Conservation (phyloP, 108 stramenopile species). For the Cyclotella kingstonii region DNA sequence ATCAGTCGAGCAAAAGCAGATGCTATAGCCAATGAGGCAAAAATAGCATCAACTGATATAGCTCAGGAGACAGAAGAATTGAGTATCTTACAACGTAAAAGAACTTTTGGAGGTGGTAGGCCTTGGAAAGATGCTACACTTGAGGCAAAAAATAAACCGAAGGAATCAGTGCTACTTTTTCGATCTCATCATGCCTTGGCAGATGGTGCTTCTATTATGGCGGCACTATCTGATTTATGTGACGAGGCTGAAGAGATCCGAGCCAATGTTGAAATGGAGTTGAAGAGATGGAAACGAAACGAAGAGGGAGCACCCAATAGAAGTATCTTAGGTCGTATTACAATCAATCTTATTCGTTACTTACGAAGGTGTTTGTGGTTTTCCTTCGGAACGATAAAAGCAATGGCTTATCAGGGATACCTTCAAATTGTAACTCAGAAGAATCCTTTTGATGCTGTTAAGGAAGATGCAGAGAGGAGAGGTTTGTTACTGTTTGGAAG, state of each 20-base stretch:
- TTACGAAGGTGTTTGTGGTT: constrained; percentile 62
- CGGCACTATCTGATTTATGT: constrained; percentile 66
- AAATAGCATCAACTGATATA: no score
- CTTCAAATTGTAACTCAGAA: constrained; percentile 35
- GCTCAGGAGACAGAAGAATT: no score
- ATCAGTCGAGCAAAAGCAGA: constrained; percentile 38
- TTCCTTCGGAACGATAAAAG: constrained; percentile 44
- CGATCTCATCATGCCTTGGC: constrained; percentile 82
- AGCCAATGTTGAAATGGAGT: constrained; percentile 35
- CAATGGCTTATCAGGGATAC: constrained; percentile 56
- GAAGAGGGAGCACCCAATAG: constrained; percentile 19
- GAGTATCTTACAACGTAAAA: no score
- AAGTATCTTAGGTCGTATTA: constrained; percentile 25
- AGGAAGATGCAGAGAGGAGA: constrained; percentile 26
- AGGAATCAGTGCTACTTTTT: constrained; percentile 74
- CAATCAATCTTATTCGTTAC: constrained; percentile 24
- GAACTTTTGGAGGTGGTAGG: constrained; percentile 5
- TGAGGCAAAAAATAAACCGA: constrained; percentile 21
- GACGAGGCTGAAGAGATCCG: constrained; percentile 81
- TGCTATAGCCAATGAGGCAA: constrained; percentile 6
- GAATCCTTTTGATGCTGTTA: constrained; percentile 61
- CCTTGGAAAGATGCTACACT: constrained; percentile 12
- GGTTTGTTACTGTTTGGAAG: constrained; percentile 31
- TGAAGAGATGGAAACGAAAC: constrained; percentile 42
- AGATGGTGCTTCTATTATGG: constrained; percentile 75